Evolutionary conservation across 805 yeast genomes (phyloP).

Genomic region (Lipomyces mesembrius): DNA sequence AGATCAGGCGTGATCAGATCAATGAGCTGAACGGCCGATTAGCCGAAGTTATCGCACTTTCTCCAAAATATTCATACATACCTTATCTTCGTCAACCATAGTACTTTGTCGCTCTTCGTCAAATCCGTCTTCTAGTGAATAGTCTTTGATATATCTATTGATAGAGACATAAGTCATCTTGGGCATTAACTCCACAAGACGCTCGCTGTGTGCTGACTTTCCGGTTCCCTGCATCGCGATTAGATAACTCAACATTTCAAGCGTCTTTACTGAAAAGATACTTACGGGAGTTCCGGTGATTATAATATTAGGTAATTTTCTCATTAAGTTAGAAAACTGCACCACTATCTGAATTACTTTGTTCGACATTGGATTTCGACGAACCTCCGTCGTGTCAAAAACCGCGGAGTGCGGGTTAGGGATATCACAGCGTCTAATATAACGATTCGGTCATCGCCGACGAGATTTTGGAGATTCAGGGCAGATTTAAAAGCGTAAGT

Average conservation of each 20-base stretch:
- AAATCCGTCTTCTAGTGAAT: conserved; percentile 77
- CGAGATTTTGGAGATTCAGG: not conserved
- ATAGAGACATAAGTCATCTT: conserved; percentile 64
- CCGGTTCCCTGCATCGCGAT: conserved; percentile 63
- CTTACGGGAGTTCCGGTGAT: conserved; percentile 90
- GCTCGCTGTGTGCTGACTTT: conserved; percentile 74
- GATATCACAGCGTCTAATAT: too few species aligned
- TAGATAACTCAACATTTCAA: not conserved
- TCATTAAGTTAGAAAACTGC: conserved; percentile 5
- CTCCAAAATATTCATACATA: not conserved
- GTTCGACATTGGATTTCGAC: too few species aligned
- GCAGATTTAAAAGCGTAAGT: not conserved
- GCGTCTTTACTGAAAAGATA: conserved; percentile 33
- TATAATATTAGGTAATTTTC: conserved; percentile 65
- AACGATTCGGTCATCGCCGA: not conserved
- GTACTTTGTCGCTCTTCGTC: conserved; percentile 84
- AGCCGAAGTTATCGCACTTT: not conserved
- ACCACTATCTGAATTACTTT: not conserved
- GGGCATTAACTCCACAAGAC: conserved; percentile 56
- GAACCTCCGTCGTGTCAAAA: not conserved
- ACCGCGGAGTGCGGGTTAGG: not conserved
- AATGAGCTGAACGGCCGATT: conserved; percentile 49
- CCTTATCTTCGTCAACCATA: conserved; percentile 89
- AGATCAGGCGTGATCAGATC: conserved; percentile 80
- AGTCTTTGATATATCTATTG: conserved; percentile 79